These are phyloP conservation scores for Hevea brasiliensis DNA, from an alignment of 345 rosid species.

Conservation along the genomic window DNA sequence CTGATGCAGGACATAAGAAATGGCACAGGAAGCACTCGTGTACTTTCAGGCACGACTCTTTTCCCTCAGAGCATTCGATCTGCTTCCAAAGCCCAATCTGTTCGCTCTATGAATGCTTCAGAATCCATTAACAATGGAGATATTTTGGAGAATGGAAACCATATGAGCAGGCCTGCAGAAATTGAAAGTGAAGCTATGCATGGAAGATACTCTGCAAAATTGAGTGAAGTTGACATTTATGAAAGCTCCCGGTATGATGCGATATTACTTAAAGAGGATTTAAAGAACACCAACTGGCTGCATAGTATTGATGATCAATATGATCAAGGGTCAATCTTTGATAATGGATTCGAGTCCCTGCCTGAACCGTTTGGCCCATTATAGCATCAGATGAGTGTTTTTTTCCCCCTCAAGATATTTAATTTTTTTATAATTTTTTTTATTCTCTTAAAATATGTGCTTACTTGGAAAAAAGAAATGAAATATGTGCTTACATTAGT, in stretches of 20 bases:
- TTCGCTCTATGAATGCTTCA: constrained; percentile 38
- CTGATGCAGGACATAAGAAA: constrained; percentile 74
- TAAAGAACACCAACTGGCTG: constrained; percentile 87
- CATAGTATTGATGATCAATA: constrained; percentile 85
- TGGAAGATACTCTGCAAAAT: constrained; percentile 52
- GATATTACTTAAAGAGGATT: constrained; percentile 80
- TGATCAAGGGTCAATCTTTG: constrained; percentile 68
- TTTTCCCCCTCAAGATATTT: not conserved
- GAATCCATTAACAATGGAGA: constrained; percentile 47
- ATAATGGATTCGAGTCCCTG: constrained; percentile 69
- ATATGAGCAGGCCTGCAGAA: constrained; percentile 29
- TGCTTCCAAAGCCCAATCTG: constrained; percentile 53
- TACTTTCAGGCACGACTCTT: constrained; percentile 65
- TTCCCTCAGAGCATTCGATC: constrained; percentile 93
- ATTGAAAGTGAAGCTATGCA: constrained; percentile 40
- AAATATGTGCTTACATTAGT: constrained; percentile 20
- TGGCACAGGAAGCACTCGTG: constrained; percentile 56
- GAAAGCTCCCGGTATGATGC: constrained; percentile 94
- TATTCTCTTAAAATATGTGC: constrained; percentile 18
- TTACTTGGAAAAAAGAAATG: constrained; percentile 15
- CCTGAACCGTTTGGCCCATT: constrained; percentile 86
- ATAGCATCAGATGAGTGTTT: constrained; percentile 35
- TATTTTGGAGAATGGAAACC: constrained; percentile 36
- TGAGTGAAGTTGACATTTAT: constrained; percentile 66
- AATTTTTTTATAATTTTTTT: not conserved